Conservation (phyloP, 2,329 filamentous ascomycete species). For the Venturia asperata region DNA sequence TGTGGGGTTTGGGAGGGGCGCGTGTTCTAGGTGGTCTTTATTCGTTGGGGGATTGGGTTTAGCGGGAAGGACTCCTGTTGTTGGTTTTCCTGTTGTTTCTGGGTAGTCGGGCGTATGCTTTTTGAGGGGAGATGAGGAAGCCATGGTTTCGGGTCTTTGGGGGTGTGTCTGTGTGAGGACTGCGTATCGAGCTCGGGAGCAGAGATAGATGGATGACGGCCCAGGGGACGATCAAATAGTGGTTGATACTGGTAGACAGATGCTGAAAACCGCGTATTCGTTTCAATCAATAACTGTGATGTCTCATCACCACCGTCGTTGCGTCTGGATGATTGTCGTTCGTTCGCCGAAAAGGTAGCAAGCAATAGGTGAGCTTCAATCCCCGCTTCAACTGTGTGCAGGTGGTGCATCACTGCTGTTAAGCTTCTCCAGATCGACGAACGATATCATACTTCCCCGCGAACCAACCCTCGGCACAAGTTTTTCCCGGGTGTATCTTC, state of each 20-base stretch:
- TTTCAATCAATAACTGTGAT: neutral
- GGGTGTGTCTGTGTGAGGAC: neutral
- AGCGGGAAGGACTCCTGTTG: neutral
- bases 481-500: neutral
- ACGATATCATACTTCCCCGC: neutral
- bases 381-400: too few relatives aligned
- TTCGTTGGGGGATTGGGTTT: neutral
- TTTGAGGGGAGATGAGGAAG: neutral
- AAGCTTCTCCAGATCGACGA: neutral
- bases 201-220: too few relatives aligned
- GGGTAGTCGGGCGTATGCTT: neutral
- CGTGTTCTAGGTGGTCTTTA: neutral
- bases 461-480: neutral
- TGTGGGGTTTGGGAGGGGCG: neutral
- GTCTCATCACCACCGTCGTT: neutral
- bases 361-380: too few relatives aligned
- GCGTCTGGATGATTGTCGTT: too few relatives aligned
- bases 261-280: neutral
- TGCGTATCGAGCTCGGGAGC: neutral
- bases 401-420: neutral
- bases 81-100: too few relatives aligned
- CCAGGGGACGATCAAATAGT: neutral
- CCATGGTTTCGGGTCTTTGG: neutral
- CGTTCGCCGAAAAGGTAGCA: too few relatives aligned
- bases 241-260: neutral